Evolutionary conservation across 2,329 filamentous ascomycete species (phyloP).

Genomic region (Blastomyces parvus): DNA sequence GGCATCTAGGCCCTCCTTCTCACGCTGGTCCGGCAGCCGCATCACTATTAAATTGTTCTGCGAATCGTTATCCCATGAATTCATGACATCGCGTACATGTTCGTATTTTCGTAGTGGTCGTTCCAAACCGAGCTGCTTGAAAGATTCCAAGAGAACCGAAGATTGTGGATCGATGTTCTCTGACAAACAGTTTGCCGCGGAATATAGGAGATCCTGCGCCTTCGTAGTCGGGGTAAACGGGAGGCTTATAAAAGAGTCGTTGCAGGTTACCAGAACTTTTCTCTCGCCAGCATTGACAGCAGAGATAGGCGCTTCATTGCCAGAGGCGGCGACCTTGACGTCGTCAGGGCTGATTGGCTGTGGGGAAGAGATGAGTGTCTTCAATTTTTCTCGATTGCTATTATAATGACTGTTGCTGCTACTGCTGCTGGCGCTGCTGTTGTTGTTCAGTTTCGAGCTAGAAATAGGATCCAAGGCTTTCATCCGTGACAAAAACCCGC

Average conservation of each 20-base stretch:
- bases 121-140: slow-evolving; percentile 65
- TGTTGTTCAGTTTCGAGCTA: slow-evolving; percentile 6
- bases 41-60: slow-evolving; percentile 66
- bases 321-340: slow-evolving; percentile 34
- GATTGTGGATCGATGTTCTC: slow-evolving; percentile 54
- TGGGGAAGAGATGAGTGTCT: slow-evolving; percentile 20
- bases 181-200: slow-evolving; percentile 54
- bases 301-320: slow-evolving; percentile 66
- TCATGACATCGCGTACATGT: slow-evolving; percentile 74
- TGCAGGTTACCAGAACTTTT: slow-evolving; percentile 63
- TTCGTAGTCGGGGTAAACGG: slow-evolving; percentile 66
- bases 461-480: slow-evolving; percentile 9
- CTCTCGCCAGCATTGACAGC: slow-evolving; percentile 72
- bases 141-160: slow-evolving; percentile 69
- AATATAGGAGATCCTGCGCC: slow-evolving; percentile 60
- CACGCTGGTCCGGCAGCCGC: slow-evolving; percentile 44
- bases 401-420: not conserved
- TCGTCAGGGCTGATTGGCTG: slow-evolving; percentile 14
- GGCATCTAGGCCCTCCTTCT: slow-evolving; percentile 50
- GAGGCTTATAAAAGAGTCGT: slow-evolving; percentile 59
- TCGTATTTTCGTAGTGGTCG: slow-evolving; percentile 79
- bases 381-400: slow-evolving; percentile 14
- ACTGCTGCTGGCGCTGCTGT: not conserved
- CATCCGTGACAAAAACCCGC: slow-evolving; percentile 13
- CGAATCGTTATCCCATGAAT: slow-evolving; percentile 78